Conservation (phyloP, 164 flowering plant genomes). For the Berberis vulgaris region DNA sequence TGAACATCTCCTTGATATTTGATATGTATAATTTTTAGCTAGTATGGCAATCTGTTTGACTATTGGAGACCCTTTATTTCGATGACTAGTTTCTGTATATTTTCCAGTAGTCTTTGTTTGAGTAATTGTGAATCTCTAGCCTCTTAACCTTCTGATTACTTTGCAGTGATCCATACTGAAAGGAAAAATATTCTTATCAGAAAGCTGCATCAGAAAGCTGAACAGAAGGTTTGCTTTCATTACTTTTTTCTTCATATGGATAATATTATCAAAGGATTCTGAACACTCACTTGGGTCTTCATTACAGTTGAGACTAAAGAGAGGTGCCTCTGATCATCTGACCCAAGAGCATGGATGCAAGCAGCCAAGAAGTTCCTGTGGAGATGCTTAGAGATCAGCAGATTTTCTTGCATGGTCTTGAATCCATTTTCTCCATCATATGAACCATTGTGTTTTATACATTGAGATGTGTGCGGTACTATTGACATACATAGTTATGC, state of each 20-base stretch:
- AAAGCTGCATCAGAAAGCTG: conserved; percentile 61
- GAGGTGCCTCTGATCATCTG: conserved; percentile 65
- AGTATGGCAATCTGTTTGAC: no score
- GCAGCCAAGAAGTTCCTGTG: conserved; percentile 45
- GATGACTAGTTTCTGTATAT: no score
- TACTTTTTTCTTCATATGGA: background rate
- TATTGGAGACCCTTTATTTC: no score
- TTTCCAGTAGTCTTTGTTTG: no score
- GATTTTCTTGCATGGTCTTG: background rate
- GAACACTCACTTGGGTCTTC: conserved; percentile 4
- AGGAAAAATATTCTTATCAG: conserved; percentile 70
- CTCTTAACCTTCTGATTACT: background rate
- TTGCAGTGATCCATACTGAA: conserved; percentile 71
- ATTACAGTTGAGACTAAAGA: conserved; percentile 68
- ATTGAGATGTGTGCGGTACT: no score
- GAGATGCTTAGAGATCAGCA: conserved; percentile 12
- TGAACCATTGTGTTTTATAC: no score
- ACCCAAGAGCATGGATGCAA: conserved; percentile 64
- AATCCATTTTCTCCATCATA: background rate
- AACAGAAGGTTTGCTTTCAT: conserved; percentile 58
- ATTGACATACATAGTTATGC: no score
- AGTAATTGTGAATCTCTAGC: background rate
- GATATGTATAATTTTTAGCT: no score
- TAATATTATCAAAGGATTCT: background rate
- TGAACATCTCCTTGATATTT: no score